phyloP scores from a whole-genome alignment of 495 filamentous ascomycete genomes.

The Hypoxylon rickii region DNA sequence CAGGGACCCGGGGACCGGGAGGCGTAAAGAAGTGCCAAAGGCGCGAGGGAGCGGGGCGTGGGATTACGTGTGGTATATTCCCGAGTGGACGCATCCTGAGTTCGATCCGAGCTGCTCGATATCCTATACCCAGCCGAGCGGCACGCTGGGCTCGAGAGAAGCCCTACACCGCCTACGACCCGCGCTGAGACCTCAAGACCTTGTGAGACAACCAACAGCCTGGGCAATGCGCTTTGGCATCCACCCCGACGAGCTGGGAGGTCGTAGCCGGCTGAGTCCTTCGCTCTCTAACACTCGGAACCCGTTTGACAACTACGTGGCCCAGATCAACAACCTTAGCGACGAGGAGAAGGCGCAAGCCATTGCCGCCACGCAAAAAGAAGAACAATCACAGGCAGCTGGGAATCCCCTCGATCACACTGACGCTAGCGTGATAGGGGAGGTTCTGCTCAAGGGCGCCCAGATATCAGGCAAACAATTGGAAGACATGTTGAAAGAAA shows the following conservation, averaged over 20 bases:
- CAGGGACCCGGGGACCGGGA: not conserved
- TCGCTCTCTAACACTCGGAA: slow-evolving; percentile 31
- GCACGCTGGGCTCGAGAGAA: slow-evolving; percentile 21
- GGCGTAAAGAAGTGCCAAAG: slow-evolving; percentile 7
- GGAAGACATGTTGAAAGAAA: not conserved
- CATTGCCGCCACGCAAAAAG: not conserved
- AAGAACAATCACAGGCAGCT: no score
- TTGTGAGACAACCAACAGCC: slow-evolving; percentile 29
- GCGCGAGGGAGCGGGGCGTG: slow-evolving; percentile 11
- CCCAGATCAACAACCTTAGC: slow-evolving; percentile 21
- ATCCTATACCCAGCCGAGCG: not conserved
- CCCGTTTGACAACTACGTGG: slow-evolving; percentile 16
- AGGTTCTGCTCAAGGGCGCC: not conserved
- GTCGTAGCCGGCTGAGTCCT: slow-evolving; percentile 44
- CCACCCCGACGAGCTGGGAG: slow-evolving; percentile 29
- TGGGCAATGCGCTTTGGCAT: slow-evolving; percentile 45
- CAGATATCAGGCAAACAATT: slow-evolving; percentile 3
- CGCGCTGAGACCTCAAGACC: slow-evolving; percentile 36
- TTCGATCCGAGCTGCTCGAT: slow-evolving; percentile 10
- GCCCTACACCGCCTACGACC: no score
- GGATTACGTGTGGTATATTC: slow-evolving; percentile 31
- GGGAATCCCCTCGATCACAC: no score
- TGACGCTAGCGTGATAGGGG: slow-evolving; percentile 11
- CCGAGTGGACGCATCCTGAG: slow-evolving; percentile 37
- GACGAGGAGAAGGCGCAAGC: not conserved